Evolutionary conservation across 164 flowering plant species (phyloP).

Genomic region (Paratinospora sagittata): DNA sequence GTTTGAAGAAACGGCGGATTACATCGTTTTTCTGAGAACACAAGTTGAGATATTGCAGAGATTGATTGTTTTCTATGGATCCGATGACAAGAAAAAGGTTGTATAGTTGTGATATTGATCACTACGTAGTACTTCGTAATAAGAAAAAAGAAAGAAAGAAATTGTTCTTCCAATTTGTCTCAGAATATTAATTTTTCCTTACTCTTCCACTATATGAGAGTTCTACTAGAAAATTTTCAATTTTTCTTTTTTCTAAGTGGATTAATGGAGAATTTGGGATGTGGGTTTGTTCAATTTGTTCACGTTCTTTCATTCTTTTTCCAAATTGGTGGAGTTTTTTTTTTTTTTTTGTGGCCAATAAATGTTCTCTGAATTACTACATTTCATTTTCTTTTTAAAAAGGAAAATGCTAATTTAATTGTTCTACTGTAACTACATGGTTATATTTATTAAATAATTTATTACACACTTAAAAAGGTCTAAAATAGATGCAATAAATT

Average conservation of each 20-base stretch:
- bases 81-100: conserved; percentile 15
- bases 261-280: neutral
- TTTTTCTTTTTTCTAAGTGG: neutral
- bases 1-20: conserved; percentile 64
- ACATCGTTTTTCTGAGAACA: conserved; percentile 50
- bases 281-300: neutral
- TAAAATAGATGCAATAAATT: too few relatives aligned
- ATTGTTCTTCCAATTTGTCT: neutral
- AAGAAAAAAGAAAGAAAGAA: too few relatives aligned
- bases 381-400: too few relatives aligned
- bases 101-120: conserved; percentile 17
- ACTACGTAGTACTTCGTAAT: neutral
- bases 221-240: neutral
- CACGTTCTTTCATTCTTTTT: neutral
- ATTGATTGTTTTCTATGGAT: conserved; percentile 47
- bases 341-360: too few relatives aligned
- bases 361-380: too few relatives aligned
- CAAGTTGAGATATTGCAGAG: conserved; percentile 62
- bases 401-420: too few relatives aligned
- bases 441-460: too few relatives aligned
- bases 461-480: too few relatives aligned
- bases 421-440: too few relatives aligned
- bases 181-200: neutral
- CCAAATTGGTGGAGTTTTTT: too few relatives aligned
- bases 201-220: too few relatives aligned